Conservation (phyloP, 768 basidiomycete species). For the Russula griseocarnosa region DNA sequence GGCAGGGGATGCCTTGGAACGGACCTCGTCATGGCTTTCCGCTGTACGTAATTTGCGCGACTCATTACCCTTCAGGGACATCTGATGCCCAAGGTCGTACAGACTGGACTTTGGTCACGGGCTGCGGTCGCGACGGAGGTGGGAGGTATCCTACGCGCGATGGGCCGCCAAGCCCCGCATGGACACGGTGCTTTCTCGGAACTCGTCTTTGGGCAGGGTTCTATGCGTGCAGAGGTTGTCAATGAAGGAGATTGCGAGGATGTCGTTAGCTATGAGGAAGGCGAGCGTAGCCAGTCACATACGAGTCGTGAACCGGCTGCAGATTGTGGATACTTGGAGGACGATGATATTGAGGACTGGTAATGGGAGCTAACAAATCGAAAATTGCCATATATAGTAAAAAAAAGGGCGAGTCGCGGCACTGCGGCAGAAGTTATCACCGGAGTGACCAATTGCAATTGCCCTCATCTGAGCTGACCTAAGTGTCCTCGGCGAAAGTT, state of each 20-base stretch:
- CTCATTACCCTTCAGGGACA: neutral
- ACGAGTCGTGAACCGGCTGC: neutral
- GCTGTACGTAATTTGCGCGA: constrained; percentile 26
- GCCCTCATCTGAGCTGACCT: neutral
- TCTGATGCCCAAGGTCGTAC: neutral
- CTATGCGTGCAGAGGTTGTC: constrained; percentile 5
- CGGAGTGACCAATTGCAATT: neutral
- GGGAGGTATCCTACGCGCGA: constrained; percentile 16
- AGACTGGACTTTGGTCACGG: constrained; percentile 23
- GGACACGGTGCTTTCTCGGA: constrained; percentile 23
- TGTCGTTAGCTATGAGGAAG: constrained; percentile 5
- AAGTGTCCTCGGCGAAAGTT: too few species aligned
- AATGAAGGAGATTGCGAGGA: constrained; percentile 17
- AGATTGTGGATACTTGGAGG: constrained; percentile 21
- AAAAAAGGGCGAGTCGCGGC: too few species aligned
- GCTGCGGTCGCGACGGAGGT: constrained; percentile 17
- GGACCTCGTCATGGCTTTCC: constrained; percentile 56
- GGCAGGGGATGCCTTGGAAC: constrained; percentile 56
- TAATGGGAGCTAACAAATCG: too few species aligned
- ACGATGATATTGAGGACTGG: constrained; percentile 28
- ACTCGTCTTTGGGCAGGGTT: constrained; percentile 19
- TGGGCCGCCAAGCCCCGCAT: constrained; percentile 13
- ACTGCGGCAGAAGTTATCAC: too few species aligned
- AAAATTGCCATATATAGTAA: too few species aligned
- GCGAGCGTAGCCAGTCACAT: neutral